Conservation (phyloP, 75 land plant genomes). For the Adiantum capillusveneris region DNA sequence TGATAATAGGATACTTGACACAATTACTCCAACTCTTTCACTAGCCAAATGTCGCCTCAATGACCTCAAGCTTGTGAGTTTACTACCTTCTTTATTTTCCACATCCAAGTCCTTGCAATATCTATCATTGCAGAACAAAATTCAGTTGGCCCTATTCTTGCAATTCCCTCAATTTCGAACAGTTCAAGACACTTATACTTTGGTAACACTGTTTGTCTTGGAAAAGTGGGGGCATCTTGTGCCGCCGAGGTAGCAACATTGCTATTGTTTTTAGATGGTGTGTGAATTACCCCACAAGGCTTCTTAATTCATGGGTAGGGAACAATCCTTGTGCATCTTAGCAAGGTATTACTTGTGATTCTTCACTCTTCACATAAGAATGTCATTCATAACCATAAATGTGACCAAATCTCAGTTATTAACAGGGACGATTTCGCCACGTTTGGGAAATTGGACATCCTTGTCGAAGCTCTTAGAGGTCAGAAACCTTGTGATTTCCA, state of each 20-base stretch:
- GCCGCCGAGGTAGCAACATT: slow-evolving; percentile 55
- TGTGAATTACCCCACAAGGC: slow-evolving; percentile 44
- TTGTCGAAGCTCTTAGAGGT: too few species aligned
- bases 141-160: slow-evolving; percentile 50
- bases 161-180: slow-evolving; percentile 25
- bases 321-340: slow-evolving; percentile 56
- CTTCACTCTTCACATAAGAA: too few species aligned
- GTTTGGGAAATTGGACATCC: too few species aligned
- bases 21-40: slow-evolving; percentile 11
- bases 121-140: slow-evolving; percentile 45
- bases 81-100: slow-evolving; percentile 40
- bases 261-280: slow-evolving; percentile 37
- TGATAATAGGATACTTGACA: too few species aligned
- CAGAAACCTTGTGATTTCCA: too few species aligned
- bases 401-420: too few species aligned
- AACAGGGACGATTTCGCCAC: too few species aligned
- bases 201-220: slow-evolving; percentile 48
- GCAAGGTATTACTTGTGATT: slow-evolving; percentile 52
- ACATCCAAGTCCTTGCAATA: slow-evolving; percentile 16
- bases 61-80: slow-evolving; percentile 55
- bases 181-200: slow-evolving; percentile 4
- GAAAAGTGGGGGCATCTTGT: slow-evolving; percentile 40
- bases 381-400: too few species aligned
- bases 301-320: slow-evolving; percentile 52
- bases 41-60: slow-evolving; percentile 46